Evolutionary conservation across 164 flowering plant genomes (phyloP).

Genomic region (Annona cherimola): DNA sequence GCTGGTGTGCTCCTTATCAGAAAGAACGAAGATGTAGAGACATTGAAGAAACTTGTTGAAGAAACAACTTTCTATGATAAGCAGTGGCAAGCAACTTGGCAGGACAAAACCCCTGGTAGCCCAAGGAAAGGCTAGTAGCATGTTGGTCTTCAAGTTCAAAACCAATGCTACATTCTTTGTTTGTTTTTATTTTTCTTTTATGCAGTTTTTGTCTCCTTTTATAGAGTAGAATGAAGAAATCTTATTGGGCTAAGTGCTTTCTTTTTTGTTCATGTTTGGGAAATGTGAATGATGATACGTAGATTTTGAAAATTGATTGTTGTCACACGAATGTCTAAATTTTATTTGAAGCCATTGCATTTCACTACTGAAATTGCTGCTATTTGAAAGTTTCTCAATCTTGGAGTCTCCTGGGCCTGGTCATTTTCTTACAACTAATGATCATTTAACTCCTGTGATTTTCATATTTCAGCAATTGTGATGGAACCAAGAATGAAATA

Average conservation of each 20-base stretch:
- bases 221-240: constrained; percentile 12
- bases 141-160: constrained; percentile 1
- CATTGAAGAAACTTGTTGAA: constrained; percentile 69
- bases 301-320: not conserved
- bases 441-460: not conserved
- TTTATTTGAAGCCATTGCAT: not conserved
- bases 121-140: constrained; percentile 31
- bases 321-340: not conserved
- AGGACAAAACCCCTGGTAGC: constrained; percentile 50
- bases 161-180: constrained; percentile 1
- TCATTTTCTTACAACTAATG: not conserved
- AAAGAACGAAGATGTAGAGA: constrained; percentile 89
- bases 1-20: constrained; percentile 73
- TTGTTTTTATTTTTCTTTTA: constrained; percentile 3
- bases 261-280: not conserved
- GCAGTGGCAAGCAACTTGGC: constrained; percentile 99
- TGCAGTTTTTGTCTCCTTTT: not conserved
- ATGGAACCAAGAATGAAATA: not conserved
- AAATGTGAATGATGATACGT: not conserved
- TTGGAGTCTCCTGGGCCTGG: not conserved
- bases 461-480: not conserved
- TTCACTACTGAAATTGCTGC: not conserved
- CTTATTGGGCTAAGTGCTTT: not conserved
- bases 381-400: not conserved
- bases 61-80: constrained; percentile 94